Evolutionary conservation across 2,329 filamentous ascomycete species (phyloP).

Genomic region (Fusarium caatingaense): DNA sequence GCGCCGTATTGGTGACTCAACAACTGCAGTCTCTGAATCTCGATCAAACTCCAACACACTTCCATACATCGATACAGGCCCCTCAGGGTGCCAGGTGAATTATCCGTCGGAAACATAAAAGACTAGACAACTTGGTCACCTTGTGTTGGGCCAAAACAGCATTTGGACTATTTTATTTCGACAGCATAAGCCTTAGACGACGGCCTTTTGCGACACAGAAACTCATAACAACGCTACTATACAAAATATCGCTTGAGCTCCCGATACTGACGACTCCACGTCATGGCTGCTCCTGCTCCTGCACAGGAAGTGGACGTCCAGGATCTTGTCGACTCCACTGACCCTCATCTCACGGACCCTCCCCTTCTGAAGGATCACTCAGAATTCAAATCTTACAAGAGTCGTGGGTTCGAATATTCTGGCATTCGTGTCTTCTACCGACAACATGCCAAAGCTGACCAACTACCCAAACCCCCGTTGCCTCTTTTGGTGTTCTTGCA

Average conservation of each 20-base stretch:
- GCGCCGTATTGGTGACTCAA: conserved; percentile 37
- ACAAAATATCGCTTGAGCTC: conserved; percentile 3
- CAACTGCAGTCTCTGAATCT: conserved; percentile 21
- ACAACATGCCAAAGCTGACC: conserved; percentile 82
- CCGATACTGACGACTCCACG: conserved; percentile 24
- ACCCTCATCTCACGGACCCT: conserved; percentile 73
- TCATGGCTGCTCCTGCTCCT: conserved; percentile 42
- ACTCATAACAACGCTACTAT: neutral
- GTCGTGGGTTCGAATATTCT: conserved; percentile 75
- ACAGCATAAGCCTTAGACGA: neutral
- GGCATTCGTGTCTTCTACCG: conserved; percentile 85
- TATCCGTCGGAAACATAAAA: neutral
- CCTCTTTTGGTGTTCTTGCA: conserved; percentile 93
- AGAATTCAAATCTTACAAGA: conserved; percentile 76
- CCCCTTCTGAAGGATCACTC: conserved; percentile 84
- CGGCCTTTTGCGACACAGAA: neutral
- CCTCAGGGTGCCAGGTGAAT: neutral
- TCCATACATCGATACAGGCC: neutral
- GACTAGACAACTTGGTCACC: neutral
- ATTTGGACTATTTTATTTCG: neutral
- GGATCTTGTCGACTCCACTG: conserved; percentile 44
- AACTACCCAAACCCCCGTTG: conserved; percentile 78
- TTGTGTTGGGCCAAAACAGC: neutral
- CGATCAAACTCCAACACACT: neutral
- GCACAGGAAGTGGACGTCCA: conserved; percentile 31